Evolutionary conservation across 768 basidiomycete species (phyloP).

Genomic region (Leccinum fibrillosum): DNA sequence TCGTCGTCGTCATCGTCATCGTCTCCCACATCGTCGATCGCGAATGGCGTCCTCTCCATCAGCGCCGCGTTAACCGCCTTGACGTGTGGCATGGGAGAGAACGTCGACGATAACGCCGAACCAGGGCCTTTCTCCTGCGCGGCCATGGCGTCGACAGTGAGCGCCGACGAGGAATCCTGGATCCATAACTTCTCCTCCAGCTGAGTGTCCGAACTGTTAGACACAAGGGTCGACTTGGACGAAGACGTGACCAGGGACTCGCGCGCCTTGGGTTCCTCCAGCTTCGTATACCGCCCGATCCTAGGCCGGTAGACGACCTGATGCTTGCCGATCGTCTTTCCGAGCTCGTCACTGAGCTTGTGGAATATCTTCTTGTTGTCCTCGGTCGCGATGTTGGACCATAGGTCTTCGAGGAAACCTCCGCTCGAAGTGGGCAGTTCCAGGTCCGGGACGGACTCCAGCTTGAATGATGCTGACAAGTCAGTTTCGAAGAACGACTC

Average conservation of each 20-base stretch:
- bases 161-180: constrained; percentile 43
- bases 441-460: constrained; percentile 66
- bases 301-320: constrained; percentile 79
- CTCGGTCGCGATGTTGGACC: constrained; percentile 87
- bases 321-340: constrained; percentile 91
- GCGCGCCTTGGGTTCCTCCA: constrained; percentile 85
- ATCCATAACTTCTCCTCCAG: not conserved
- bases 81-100: constrained; percentile 63
- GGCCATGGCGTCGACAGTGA: constrained; percentile 44
- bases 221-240: constrained; percentile 50
- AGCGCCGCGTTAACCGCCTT: constrained; percentile 77
- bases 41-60: constrained; percentile 91
- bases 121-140: constrained; percentile 21
- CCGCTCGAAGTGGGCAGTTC: constrained; percentile 58
- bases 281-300: constrained; percentile 78
- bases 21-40: constrained; percentile 87
- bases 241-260: constrained; percentile 78
- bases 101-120: constrained; percentile 26
- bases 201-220: constrained; percentile 32
- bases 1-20: constrained; percentile 70
- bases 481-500: constrained; percentile 97
- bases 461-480: constrained; percentile 80
- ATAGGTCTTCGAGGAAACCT: constrained; percentile 76
- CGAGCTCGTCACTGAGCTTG: constrained; percentile 90
- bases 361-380: constrained; percentile 94